Evolutionary conservation across 768 basidiomycete species (phyloP), one percentile per base, ranked within the genome.

Genomic region (Boletus subcaerulescens): DNA sequence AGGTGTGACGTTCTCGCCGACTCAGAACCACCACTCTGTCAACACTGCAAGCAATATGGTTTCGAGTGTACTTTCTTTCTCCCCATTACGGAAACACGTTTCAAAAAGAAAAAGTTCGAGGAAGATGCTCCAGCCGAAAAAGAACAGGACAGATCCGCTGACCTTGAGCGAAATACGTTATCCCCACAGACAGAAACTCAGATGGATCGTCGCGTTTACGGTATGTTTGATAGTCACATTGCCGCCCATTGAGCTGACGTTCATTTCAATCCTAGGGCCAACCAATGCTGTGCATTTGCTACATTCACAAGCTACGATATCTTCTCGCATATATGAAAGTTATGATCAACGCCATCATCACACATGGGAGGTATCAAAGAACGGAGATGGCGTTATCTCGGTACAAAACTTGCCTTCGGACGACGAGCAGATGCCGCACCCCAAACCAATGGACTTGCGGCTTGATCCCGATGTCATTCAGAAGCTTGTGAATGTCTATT

Each of bases 41-140:
- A 93, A 62, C 95, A 98, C 70, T 98, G 96, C 80, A 91, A 92
- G 66, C 91, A 93, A 67, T 93, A 93, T 64, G 81, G 83, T 42
- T 91, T 94, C 61, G 93, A 96, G 60, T 97, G 96, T 70, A 97
- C 95, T 6, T 97, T 95, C 74, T 96, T 97, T 78, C 84, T 98
- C 13, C 97, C 97, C 39, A 99, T 99, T 63, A 93, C 96, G 11
- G 97, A 98, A 72, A 99, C 97, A 0, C 87, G 97, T 18, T 99
- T 98, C 81, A 98, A 98, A 76, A 97, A 97, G 78, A 93, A 93
- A 76, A 88, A 89, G 61, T 54, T 85, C 42, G 89, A 93, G 64
- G 86, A 91, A 62, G 89, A 89, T 48, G 72, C 76, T 3, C 73
- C 74, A 0, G 71, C 59, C 11, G 68, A 73, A 45, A 69, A 70